Conservation (phyloP, 345 rosid species). For the Erysimum cheiranthoides region DNA sequence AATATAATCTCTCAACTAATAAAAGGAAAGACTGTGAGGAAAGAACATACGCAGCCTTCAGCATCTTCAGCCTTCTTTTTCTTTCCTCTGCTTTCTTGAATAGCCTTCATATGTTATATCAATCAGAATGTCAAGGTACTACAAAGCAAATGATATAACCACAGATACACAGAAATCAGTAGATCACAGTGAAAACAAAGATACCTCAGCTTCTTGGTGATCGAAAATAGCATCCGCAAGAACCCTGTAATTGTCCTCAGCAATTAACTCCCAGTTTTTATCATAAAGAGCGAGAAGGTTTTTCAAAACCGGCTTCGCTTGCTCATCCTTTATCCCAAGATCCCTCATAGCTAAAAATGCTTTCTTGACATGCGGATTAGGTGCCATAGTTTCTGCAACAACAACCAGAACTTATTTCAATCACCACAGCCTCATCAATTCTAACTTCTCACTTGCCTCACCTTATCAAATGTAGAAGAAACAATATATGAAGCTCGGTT, state of each 20-base stretch:
- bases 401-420: neutral
- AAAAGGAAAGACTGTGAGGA: conserved; percentile 3
- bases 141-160: conserved; percentile 2
- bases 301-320: conserved; percentile 76
- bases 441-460: neutral
- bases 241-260: conserved; percentile 82
- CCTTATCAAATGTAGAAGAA: neutral
- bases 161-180: neutral
- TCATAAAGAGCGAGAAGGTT: conserved; percentile 72
- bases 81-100: conserved; percentile 24
- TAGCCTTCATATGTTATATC: conserved; percentile 3
- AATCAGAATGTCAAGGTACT: conserved; percentile 11
- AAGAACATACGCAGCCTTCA: conserved; percentile 35
- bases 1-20: neutral
- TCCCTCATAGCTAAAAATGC: conserved; percentile 76
- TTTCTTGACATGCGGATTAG: conserved; percentile 52
- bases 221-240: conserved; percentile 94
- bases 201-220: conserved; percentile 68
- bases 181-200: conserved; percentile 4
- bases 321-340: conserved; percentile 60
- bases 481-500: neutral
- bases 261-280: conserved; percentile 82
- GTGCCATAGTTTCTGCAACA: conserved; percentile 55
- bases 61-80: conserved; percentile 25
- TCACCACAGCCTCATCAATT: neutral